Base-by-base conservation (phyloP, 73 alveolate genomes). In the Diophrys appendiculata region DNA sequence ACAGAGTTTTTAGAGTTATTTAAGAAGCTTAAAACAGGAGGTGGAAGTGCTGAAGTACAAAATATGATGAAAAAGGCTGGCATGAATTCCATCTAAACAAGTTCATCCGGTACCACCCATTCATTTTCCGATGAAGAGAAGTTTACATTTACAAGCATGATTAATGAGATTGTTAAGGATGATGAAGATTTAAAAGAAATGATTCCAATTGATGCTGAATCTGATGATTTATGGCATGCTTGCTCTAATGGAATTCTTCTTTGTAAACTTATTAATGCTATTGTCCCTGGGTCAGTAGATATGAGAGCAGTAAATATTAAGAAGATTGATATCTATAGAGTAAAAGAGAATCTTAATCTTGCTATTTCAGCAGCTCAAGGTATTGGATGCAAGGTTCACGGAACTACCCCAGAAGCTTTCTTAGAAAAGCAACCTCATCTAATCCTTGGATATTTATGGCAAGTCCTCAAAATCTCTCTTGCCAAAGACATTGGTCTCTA, bases 311-410 rank as follows among this genome's bases (percentile, higher is more conserved):
- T 96, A n/a, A 87, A 85, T 81, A 86, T 65, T 18, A 93, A 94
- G 89, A 87, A 89, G 69, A 91, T 84, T 52, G 95, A 92, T 68
- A 76, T 90, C 68, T 93, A 82, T 73, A 93, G 90, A 78, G 83
- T 86, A 43, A 96, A 92, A 55, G 99, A 92, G 73, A 90, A 96
- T 93, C 90, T 96, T 33, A 96, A 95, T 83, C 77, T 96, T 64
- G 99, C 99, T 29, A 86, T 96, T 13, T 68, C 90, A 69, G 97
- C 99, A 34, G 94, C 96, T 65, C 94, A 93, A 84, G 87, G 98
- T 25, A 93, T 96, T 35, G 98, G 98, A 27, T 90, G 96, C 79
- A 88, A 87, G 32, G 87, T 90, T 35, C 93, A 94, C 65, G 89
- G 93, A 53, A 95, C 94, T 29, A 79, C 73, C 74, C 95, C 94